Base-by-base conservation (phyloP, 768 basidiomycete genomes). In the Hygrophorus russula region DNA sequence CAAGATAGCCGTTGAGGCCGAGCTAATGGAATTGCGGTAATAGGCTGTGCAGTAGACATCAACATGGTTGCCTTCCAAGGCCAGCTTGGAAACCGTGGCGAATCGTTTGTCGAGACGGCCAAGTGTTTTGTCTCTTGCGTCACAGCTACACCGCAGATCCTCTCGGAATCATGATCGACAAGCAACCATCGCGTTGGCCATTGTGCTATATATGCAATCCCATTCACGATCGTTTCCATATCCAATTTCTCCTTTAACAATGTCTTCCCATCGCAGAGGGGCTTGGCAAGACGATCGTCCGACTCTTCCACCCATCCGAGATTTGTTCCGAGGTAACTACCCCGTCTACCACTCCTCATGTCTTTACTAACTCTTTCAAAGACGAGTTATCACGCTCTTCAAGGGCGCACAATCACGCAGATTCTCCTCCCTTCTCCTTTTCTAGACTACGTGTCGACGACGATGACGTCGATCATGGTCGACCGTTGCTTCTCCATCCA, bases 221-320 rank as follows among this genome's bases (percentile, higher is more conserved):
- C 15, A 14, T 27, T 17, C 15, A 9, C 30, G 18, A 18, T 19
- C n/a, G 28, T 32, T 20, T 40, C 28, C 14, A 19, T 37, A 33
- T 18, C 19, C 36, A 27, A 15, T 20, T 27, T 11, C 43, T 39
- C 42, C 20, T 29, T 35, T 36, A 12, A 50, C 20, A 44, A n/a
- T 38, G 46, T 40, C 42, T 37, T 44, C 37, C 24, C 29, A 29
- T 15, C 56, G 59, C 48, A 55, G 59, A 51, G 59, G 56, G 53
- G 52, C 49, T 46, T 52, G 48, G 41, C 51, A 49, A 43, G 51
- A 53, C 44, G 59, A 64, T 47, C 73, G 80, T 35, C 78, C 78
- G 42, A 80, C 74, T 12, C 76, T 85, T 46, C 82, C 82, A 32
- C 71, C 80, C 37, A 82, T 85, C 44, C 76, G 79, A 39, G 78